Percentiles rank a stretch among this genome's conserved stretches.
Evolutionary conservation across 2,329 filamentous ascomycete species (phyloP).

Genomic region (Paraconiothyrium sp.): DNA sequence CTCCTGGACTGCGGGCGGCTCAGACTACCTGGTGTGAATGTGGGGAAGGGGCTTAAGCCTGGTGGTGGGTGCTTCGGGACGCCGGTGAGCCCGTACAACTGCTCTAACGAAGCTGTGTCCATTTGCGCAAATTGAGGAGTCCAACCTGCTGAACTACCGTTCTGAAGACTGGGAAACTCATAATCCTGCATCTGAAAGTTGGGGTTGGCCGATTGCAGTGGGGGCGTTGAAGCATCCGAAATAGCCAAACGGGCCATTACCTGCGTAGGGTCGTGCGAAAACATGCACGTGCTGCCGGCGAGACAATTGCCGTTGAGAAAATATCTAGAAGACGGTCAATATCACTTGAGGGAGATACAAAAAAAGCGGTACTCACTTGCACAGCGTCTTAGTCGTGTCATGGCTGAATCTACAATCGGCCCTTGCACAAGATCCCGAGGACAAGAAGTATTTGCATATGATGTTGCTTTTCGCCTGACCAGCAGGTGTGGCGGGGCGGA

Average conservation of each 20-base stretch:
- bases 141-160: constrained; percentile 55
- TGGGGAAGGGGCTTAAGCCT: constrained; percentile 71
- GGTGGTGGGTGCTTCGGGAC: constrained; percentile 68
- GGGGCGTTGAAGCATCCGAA: constrained; percentile 72
- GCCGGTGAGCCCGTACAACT: constrained; percentile 50
- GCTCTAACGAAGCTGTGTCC: constrained; percentile 54
- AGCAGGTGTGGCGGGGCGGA: constrained; percentile 78
- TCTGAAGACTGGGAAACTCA: constrained; percentile 81
- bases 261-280: constrained; percentile 92
- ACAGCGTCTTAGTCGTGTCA: constrained; percentile 92
- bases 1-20: constrained; percentile 82
- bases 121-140: constrained; percentile 50
- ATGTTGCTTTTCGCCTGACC: constrained; percentile 83
- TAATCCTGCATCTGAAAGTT: constrained; percentile 84
- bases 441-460: constrained; percentile 97
- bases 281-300: constrained; percentile 92
- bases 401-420: constrained; percentile 98
- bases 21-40: constrained; percentile 62
- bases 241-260: constrained; percentile 83
- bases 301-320: constrained; percentile 97
- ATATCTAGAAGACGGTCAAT: constrained; percentile 68
- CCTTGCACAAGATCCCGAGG: constrained; percentile 92
- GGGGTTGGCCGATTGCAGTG: constrained; percentile 69
- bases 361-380: constrained; percentile 77
- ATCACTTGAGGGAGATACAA: constrained; percentile 21